Conservation (phyloP, 257 asterid genomes). For the Lycium ferocissimum region DNA sequence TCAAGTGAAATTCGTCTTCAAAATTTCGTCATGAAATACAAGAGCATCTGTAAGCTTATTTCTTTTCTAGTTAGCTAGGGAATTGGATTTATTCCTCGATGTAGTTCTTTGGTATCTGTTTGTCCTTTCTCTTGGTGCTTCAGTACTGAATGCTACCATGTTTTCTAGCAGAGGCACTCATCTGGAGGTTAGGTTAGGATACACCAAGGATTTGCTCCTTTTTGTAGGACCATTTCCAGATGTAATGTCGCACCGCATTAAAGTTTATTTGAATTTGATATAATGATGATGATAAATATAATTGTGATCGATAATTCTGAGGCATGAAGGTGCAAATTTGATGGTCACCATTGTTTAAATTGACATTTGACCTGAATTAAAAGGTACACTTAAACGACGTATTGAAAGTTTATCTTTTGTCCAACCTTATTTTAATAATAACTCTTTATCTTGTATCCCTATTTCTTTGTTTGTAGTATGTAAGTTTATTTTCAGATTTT, state of each 20-base stretch:
- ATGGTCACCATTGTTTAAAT: too few relatives aligned
- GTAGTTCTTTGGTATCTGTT: slow-evolving; percentile 26
- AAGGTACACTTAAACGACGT: too few relatives aligned
- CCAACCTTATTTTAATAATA: too few relatives aligned
- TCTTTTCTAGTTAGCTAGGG: slow-evolving; percentile 28
- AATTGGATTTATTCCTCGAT: slow-evolving; percentile 26
- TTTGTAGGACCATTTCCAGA: slow-evolving; percentile 31
- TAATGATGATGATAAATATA: background rate
- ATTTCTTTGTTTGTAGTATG: background rate
- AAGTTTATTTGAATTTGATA: background rate
- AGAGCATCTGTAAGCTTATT: slow-evolving; percentile 39
- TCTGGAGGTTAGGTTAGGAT: slow-evolving; percentile 22
- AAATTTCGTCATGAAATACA: slow-evolving; percentile 33
- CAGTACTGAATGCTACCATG: background rate
- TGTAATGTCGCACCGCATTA: background rate
- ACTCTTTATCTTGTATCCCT: background rate
- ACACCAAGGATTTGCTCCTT: background rate
- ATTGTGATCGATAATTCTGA: background rate
- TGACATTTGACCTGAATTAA: too few relatives aligned
- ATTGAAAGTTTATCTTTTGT: too few relatives aligned
- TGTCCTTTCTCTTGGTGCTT: slow-evolving; percentile 21
- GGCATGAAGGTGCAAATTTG: background rate
- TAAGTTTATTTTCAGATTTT: too few relatives aligned
- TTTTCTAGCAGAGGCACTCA: background rate
- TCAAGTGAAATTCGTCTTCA: slow-evolving; percentile 40